phyloP scores from a whole-genome alignment of 805 yeast species.

The Kodamaea fukazawae region DNA sequence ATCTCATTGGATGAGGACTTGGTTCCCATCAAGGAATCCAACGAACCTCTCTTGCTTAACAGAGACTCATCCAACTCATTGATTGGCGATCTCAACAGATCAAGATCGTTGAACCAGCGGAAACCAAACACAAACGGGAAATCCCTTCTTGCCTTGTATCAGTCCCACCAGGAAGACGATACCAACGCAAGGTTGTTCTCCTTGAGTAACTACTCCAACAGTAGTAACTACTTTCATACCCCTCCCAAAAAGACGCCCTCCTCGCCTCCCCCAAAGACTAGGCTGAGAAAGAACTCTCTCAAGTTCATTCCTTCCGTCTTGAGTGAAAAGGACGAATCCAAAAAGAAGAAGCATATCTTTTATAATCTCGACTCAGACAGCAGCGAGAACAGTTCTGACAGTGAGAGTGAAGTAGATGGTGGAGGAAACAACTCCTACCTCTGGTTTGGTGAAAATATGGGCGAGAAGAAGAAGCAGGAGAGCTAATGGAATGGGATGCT shows the following conservation, averaged over 20 bases:
- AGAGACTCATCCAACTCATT: slow-evolving; percentile 4
- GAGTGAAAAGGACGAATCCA: slow-evolving; percentile 9
- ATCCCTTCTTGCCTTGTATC: slow-evolving; percentile 18
- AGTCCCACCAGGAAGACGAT: slow-evolving; percentile 16
- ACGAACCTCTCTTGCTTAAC: slow-evolving; percentile 11
- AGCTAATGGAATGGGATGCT: too few relatives aligned
- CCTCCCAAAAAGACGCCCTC: slow-evolving; percentile 5
- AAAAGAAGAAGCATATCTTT: slow-evolving; percentile 24
- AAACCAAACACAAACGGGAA: slow-evolving; percentile 12
- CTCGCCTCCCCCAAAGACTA: slow-evolving; percentile 3
- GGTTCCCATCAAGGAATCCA: slow-evolving; percentile 21
- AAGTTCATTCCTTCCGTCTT: slow-evolving; percentile 30
- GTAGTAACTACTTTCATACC: slow-evolving; percentile 4
- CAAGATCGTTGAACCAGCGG: slow-evolving; percentile 25
- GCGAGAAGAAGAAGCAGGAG: not conserved
- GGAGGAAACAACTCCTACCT: slow-evolving; percentile 19
- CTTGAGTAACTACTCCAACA: slow-evolving; percentile 10
- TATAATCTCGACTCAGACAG: slow-evolving; percentile 27
- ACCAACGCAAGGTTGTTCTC: slow-evolving; percentile 17
- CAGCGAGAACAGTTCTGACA: slow-evolving; percentile 10
- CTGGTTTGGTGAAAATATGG: slow-evolving; percentile 41
- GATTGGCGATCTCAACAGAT: slow-evolving; percentile 17
- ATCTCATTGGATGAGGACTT: slow-evolving; percentile 16
- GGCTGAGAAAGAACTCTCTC: slow-evolving; percentile 27
- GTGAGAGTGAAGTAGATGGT: slow-evolving; percentile 14